Base-by-base conservation (phyloP, 1,284 basidiomycete genomes). In the Fomitopsis schrenkii region DNA sequence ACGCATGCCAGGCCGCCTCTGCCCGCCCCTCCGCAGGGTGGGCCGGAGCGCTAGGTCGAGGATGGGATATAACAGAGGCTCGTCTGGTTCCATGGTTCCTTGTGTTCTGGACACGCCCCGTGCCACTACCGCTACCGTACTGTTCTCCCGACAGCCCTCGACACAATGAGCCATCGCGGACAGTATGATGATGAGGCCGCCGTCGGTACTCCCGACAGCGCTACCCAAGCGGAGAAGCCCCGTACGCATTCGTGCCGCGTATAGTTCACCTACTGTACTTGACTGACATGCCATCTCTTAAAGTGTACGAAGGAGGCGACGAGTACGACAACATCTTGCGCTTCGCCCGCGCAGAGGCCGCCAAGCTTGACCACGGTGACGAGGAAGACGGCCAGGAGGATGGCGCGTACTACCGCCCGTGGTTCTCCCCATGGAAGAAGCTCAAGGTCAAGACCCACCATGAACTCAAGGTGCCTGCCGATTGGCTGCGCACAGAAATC, bases 391-490 rank as follows among this genome's bases (percentile, higher is more conserved):
- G 50, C 14, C 33, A 61, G n/a, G 56, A 58, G 5, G 52, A 61
- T 35, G 56, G 19, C 28, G 36, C 42, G n/a, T 46, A 42, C n/a
- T 46, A 33, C 22, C 56, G 60, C 26, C 60, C 45, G 3, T 61
- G 60, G 60, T 61, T 54, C n/a, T 19, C 57, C 22, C 60, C 60
- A 28, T 61, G 60, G 60, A 61, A 58, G 42, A 53, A 55, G 12
- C 40, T 61, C 17, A 58, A 61, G 56, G 42, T 19, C 7, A 28
- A 38, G 22, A 58, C 44, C 30, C 40, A 44, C 19, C 30, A 58
- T 14, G 56, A 61, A 28, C 44, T 46, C n/a, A 61, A 54, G 22
- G 52, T 61, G 0, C 59, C 60, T 3, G 36, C 41, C 57, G 60
- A 61, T 28, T 61, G 60, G 60, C 60, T 61, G 8, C 46, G 35